A percentile compares a stretch with the other conserved stretches of the same genome.
Evolutionary conservation across 768 basidiomycete genomes (phyloP).

Genomic region (Leccinum fibrillosum): DNA sequence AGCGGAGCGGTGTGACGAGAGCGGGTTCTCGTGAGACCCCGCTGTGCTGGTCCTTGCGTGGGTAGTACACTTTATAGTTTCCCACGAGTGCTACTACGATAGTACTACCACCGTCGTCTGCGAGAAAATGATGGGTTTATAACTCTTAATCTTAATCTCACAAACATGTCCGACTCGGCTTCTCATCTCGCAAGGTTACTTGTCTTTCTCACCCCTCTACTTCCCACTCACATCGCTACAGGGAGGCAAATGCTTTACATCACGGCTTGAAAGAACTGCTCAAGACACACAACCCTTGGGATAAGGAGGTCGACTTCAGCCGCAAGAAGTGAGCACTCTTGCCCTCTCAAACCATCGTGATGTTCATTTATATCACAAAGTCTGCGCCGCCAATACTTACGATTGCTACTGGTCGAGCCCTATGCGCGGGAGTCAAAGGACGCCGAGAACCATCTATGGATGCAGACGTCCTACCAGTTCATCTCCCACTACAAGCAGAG

Average conservation of each 20-base stretch:
- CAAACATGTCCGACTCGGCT: constrained; percentile 40
- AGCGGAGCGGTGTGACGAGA: neutral
- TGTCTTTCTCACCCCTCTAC: neutral
- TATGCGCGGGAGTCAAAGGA: constrained; percentile 73
- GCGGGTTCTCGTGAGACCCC: neutral
- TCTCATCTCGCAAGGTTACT: constrained; percentile 35
- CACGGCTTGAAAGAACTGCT: constrained; percentile 73
- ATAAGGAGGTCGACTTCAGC: constrained; percentile 81
- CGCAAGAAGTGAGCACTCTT: constrained; percentile 69
- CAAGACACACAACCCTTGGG: constrained; percentile 74
- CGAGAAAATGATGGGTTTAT: constrained; percentile 30
- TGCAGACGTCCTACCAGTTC: constrained; percentile 86
- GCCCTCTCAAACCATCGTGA: constrained; percentile 2
- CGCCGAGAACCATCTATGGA: constrained; percentile 84
- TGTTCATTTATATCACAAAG: constrained; percentile 34
- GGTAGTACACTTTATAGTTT: constrained; percentile 8
- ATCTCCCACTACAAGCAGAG: constrained; percentile 81
- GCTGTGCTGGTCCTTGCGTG: neutral
- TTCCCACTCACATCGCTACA: constrained; percentile 29
- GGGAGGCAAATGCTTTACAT: constrained; percentile 77
- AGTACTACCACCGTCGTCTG: neutral
- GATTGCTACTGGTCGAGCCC: constrained; percentile 65
- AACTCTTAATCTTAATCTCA: constrained; percentile 12
- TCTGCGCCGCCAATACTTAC: constrained; percentile 67
- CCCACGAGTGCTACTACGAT: constrained; percentile 20